Evolutionary conservation across 1,284 basidiomycete genomes (phyloP), one percentile per base, ranked within the genome.

Genomic region (Tetrapyrgos nigripes): DNA sequence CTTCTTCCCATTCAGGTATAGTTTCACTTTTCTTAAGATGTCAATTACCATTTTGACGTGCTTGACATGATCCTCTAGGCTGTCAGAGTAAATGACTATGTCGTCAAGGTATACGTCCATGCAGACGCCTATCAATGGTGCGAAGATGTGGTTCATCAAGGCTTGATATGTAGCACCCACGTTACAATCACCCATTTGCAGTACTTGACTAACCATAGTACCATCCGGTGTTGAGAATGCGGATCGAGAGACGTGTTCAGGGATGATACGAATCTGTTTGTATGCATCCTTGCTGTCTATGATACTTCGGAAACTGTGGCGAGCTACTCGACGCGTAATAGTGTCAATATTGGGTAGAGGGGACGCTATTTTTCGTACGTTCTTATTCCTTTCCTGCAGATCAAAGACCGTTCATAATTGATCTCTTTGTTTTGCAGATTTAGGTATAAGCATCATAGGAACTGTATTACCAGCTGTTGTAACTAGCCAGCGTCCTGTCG

Each of bases 361-460:
- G 0, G 59, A 57, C 1, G 60, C 50, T 26, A 69, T 13, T 44
- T 70, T 70, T 0, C 44, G 8, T 1, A 65, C 70, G 29, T 70
- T 70, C 10, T 59, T 61, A 50, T 65, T 68, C 11, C 61, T 64
- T 40, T 53, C 67, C 1, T 67, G 60, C n/a, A 70, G 51, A 47
- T 73, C 69, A 8, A 69, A 43, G 14, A 70, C 67, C 0, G 67
- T 73, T 0, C 63, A 50, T 71, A 59, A 11, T 64, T 45, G 3
- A 43, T 59, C 11, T 54, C 62, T 23, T 65, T 59, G 1, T 1
- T 65, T 64, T n/a, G 60, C 64, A 2, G 64, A 43, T 49, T 76
- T 77, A 0, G 53, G 47, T 0, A 78, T 68, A 0, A 76, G 59
- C 2, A 79, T 35, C 75, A 78, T 77, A 0, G 75, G 76, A 0